Evolutionary conservation across 371 early-diverging fungal genomes (phyloP).

Genomic region (Umbelopsis sp.): DNA sequence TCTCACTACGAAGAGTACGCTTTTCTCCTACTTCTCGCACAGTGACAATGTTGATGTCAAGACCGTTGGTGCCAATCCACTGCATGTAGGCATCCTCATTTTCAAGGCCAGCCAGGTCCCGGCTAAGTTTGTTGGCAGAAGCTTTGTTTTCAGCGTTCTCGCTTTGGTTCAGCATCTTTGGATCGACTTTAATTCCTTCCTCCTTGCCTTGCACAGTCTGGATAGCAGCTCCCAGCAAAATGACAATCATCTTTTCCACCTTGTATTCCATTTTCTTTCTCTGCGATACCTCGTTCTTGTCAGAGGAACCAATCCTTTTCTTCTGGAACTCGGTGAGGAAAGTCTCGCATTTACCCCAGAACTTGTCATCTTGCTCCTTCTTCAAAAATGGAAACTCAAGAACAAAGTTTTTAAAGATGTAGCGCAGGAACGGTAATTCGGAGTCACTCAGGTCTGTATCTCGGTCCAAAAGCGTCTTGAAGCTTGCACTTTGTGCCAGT

Average conservation of each 20-base stretch:
- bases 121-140: conserved; percentile 5
- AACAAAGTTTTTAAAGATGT: conserved; percentile 35
- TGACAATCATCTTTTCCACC: conserved; percentile 36
- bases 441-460: conserved; percentile 19
- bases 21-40: conserved; percentile 33
- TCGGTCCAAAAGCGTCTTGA: conserved; percentile 19
- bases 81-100: conserved; percentile 31
- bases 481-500: conserved; percentile 7
- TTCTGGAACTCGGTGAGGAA: conserved; percentile 45
- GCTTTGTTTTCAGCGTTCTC: conserved; percentile 22
- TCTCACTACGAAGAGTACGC: conserved; percentile 27
- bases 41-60: conserved; percentile 32
- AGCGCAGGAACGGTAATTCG: conserved; percentile 41
- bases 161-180: conserved; percentile 17
- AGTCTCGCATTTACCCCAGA: conserved; percentile 39
- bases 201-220: conserved; percentile 47
- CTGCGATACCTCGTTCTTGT: conserved; percentile 34
- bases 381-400: conserved; percentile 46
- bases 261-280: conserved; percentile 42
- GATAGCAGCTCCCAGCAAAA: conserved; percentile 42
- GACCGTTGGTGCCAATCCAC: conserved; percentile 32
- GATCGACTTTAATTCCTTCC: conserved; percentile 35
- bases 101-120: conserved; percentile 21
- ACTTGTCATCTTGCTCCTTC: conserved; percentile 31
- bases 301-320: neutral